phyloP scores from a whole-genome alignment of 805 yeast species.

The Monosporozyma unispora region DNA sequence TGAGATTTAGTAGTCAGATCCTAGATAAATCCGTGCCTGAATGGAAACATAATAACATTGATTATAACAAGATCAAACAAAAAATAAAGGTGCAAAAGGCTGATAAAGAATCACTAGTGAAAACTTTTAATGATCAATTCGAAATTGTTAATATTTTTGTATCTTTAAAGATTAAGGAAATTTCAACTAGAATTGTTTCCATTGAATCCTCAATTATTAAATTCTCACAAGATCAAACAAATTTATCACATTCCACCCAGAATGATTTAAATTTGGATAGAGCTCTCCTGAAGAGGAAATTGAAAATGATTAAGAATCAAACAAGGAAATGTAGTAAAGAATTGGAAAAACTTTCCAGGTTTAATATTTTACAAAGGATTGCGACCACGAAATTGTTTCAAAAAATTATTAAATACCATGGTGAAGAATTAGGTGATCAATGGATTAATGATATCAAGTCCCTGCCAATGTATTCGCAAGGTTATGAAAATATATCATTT shows the following conservation, averaged over 20 bases:
- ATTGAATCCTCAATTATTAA: constrained; percentile 21
- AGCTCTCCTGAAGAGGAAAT: constrained; percentile 5
- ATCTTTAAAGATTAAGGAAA: constrained; percentile 25
- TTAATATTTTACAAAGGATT: constrained; percentile 49
- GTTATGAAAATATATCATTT: constrained; percentile 39
- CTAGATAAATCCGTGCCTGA: constrained; percentile 71
- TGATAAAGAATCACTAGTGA: constrained; percentile 2
- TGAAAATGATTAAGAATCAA: constrained; percentile 13
- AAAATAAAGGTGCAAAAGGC: constrained; percentile 35
- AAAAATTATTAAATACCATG: constrained; percentile 33
- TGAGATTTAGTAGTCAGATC: constrained; percentile 84
- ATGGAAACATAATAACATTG: constrained; percentile 79
- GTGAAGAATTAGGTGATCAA: constrained; percentile 8
- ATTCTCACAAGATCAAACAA: constrained; percentile 5
- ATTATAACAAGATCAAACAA: constrained; percentile 67
- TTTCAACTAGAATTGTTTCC: constrained; percentile 20
- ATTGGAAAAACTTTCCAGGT: constrained; percentile 46
- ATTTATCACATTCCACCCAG: background rate
- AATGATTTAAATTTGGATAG: background rate
- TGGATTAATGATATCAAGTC: constrained; percentile 10
- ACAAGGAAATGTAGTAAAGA: constrained; percentile 26
- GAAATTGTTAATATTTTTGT: constrained; percentile 21
- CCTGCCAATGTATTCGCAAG: constrained; percentile 13
- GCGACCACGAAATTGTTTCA: constrained; percentile 54
- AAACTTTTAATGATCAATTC: constrained; percentile 19